Base-by-base conservation (phyloP, 495 filamentous ascomycete genomes). In the Gamarada debralockiae region DNA sequence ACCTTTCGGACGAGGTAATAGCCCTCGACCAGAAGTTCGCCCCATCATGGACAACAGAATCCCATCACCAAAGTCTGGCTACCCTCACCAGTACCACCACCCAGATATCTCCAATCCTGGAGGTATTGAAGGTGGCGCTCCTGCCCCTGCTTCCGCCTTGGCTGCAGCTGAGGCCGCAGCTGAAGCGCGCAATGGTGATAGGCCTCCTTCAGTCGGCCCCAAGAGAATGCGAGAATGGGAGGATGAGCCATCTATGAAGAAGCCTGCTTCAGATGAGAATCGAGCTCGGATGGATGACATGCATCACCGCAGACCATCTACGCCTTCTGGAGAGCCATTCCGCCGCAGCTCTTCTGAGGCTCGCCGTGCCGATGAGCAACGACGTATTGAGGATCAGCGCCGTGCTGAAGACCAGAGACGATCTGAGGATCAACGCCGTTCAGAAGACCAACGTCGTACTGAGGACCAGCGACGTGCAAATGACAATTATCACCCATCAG, bases 221-320 rank as follows among this genome's bases (percentile, higher is more conserved):
- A 98, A 98, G 77, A 80, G 93, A 53, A 73, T 78, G 58, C 82
- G 90, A 34, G 93, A 97, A 60, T 95, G 93, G 89, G 93, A 96
- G 49, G 87, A 91, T 50, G 92, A 95, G 17, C 27, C 53, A 23
- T 75, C 77, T 1, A 71, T 81, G 15, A 96, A 97, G 70, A 96
- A 96, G 73, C 83, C 84, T 38, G 83, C 90, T 3, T 95, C 81
- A 23, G 92, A 97, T 5, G 93, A 98, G 64, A 86, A 74, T 50
- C 85, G 92, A 41, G 86, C 87, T 39, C 85, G 89, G 48, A 77
- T 96, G 63, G 90, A 95, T 22, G 91, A 97, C 63, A 80, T 87
- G 59, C 79, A 82, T 45, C 79, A 83, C 60, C 90, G 89, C 50
- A 85, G 92, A 31, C 79, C 80, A 3, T 92, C 78, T 9, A 79